Evolutionary conservation across 176 grass and related monocot genomes (phyloP).

Genomic region (Phoenix dactylifera): DNA sequence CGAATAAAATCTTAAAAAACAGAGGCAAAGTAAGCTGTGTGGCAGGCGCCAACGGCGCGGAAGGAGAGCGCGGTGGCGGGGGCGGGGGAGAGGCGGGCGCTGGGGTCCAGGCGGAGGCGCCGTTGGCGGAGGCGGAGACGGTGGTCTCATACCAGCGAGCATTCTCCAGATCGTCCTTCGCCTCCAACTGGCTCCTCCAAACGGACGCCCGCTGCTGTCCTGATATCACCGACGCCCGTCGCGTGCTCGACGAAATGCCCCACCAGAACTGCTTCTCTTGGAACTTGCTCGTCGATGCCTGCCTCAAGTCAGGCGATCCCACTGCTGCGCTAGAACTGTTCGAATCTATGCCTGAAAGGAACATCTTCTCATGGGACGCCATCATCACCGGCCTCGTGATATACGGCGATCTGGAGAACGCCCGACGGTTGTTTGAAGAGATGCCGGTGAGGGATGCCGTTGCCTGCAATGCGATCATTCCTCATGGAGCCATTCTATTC

Average conservation of each 20-base stretch:
- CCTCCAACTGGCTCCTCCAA: conserved; percentile 46
- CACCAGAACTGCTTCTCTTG: conserved; percentile 43
- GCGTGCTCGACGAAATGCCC: conserved; percentile 50
- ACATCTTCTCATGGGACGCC: conserved; percentile 45
- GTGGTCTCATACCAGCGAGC: no score
- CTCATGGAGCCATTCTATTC: no score
- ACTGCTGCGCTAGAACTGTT: conserved; percentile 30
- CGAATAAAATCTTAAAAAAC: no score
- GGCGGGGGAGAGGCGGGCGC: no score
- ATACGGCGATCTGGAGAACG: conserved; percentile 26
- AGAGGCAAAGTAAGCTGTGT: no score
- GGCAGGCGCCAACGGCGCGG: no score
- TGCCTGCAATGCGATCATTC: conserved; percentile 35
- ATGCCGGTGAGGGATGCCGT: conserved; percentile 44
- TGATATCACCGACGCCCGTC: conserved; percentile 14
- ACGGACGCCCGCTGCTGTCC: conserved; percentile 33
- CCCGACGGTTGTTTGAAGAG: conserved; percentile 27
- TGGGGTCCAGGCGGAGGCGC: no score
- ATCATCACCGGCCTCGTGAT: conserved; percentile 26
- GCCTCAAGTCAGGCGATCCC: conserved; percentile 27
- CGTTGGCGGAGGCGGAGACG: no score
- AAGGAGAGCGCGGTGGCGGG: no score
- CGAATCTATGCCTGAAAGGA: conserved; percentile 45
- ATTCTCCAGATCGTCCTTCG: background rate
- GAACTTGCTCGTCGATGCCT: conserved; percentile 37